A percentile compares a stretch with the other conserved stretches of the same genome.
phyloP scores from a whole-genome alignment of 106 monocot species.

The Vanilla planifolia region DNA sequence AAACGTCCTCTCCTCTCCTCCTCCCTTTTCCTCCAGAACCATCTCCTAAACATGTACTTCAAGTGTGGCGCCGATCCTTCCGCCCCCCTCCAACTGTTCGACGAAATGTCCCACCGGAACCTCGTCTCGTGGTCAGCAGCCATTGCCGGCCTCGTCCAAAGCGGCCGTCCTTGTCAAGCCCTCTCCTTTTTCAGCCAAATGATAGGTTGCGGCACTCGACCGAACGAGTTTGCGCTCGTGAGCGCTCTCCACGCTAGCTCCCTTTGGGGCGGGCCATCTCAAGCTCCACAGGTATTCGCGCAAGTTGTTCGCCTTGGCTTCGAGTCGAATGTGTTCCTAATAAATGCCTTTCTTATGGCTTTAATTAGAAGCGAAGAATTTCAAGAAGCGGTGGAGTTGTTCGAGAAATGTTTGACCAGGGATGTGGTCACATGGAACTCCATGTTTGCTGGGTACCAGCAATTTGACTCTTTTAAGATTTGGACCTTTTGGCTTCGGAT shows the following conservation, averaged over 20 bases:
- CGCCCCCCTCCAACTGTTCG: conserved; percentile 42
- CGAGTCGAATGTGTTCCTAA: conserved; percentile 55
- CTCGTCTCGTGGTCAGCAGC: conserved; percentile 56
- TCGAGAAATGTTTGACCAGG: conserved; percentile 28
- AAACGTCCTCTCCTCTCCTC: conserved; percentile 25
- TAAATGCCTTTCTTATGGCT: conserved; percentile 59
- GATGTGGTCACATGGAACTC: conserved; percentile 82
- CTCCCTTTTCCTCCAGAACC: conserved; percentile 74
- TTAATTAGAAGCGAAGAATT: conserved; percentile 28
- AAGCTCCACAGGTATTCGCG: conserved; percentile 37
- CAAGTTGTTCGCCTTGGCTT: conserved; percentile 50
- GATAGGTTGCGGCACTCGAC: conserved; percentile 18
- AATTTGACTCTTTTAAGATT: conserved; percentile 22
- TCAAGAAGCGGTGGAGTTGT: conserved; percentile 39
- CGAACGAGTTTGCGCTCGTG: conserved; percentile 80
- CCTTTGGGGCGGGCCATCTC: neutral
- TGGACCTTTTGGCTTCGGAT: conserved; percentile 67
- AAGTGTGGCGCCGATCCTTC: conserved; percentile 23
- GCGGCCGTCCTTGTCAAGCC: conserved; percentile 23
- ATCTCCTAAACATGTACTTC: conserved; percentile 79
- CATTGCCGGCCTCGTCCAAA: conserved; percentile 53
- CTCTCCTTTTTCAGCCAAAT: conserved; percentile 37
- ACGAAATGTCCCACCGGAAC: conserved; percentile 56
- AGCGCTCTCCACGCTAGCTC: conserved; percentile 68
- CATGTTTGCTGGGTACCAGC: conserved; percentile 55